Evolutionary conservation across 176 grass and related monocot genomes (phyloP).

Genomic region (Carex cristatella): DNA sequence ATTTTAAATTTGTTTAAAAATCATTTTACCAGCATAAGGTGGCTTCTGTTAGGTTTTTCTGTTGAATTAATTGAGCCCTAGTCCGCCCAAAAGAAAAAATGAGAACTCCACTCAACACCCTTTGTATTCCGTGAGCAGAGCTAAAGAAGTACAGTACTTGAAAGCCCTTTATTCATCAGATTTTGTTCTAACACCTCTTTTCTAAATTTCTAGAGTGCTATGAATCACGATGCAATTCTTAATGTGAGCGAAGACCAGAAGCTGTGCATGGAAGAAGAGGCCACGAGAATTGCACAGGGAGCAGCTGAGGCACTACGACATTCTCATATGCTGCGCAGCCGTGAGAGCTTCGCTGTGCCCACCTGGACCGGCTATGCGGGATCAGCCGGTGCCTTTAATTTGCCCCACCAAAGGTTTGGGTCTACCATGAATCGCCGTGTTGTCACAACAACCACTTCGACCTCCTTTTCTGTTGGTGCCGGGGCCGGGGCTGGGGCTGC

Average conservation of each 20-base stretch:
- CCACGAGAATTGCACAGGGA: slow-evolving; percentile 71
- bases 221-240: slow-evolving; percentile 93
- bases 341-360: slow-evolving; percentile 65
- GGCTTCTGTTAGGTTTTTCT: neutral
- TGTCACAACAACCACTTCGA: slow-evolving; percentile 18
- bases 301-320: slow-evolving; percentile 79
- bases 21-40: neutral
- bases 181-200: neutral
- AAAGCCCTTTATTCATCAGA: too few relatives aligned
- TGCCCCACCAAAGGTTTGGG: slow-evolving; percentile 46
- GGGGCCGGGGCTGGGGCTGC: slow-evolving; percentile 52
- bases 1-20: slow-evolving; percentile 1
- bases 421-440: slow-evolving; percentile 49
- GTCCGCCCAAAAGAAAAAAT: neutral
- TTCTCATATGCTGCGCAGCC: slow-evolving; percentile 60
- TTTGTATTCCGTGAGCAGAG: neutral
- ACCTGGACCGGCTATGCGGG: slow-evolving; percentile 84
- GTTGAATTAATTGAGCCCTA: neutral
- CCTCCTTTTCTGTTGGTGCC: slow-evolving; percentile 27
- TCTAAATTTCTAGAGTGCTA: slow-evolving; percentile 51
- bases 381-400: slow-evolving; percentile 57
- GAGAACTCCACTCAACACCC: neutral
- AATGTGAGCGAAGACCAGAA: slow-evolving; percentile 73
- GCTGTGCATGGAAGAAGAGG: slow-evolving; percentile 63
- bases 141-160: too few relatives aligned